Conservation (phyloP, 805 yeast genomes). For the Candida yuanshanica region DNA sequence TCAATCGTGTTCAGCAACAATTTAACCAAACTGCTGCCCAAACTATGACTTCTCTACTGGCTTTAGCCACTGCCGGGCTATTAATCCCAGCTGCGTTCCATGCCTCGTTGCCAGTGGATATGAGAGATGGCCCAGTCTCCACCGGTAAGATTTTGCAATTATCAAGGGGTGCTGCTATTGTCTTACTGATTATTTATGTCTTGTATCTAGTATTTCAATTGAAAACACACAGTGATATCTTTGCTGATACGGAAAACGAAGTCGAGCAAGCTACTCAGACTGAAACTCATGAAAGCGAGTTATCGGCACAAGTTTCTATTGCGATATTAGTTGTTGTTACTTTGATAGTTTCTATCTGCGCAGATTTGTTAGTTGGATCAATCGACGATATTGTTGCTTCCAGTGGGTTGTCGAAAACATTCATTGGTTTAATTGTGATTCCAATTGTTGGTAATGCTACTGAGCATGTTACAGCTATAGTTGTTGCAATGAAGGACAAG, state of each 20-base stretch:
- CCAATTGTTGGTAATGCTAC: constrained; percentile 99
- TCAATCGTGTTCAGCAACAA: constrained; percentile 74
- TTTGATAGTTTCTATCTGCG: constrained; percentile 77
- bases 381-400: constrained; percentile 83
- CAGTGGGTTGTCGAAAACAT: constrained; percentile 88
- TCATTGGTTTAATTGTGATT: constrained; percentile 86
- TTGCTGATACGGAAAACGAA: constrained; percentile 49
- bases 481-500: constrained; percentile 92
- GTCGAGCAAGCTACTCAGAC: constrained; percentile 27
- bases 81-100: constrained; percentile 96
- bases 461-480: constrained; percentile 94
- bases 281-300: constrained; percentile 26
- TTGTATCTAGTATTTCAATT: constrained; percentile 84
- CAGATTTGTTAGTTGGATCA: constrained; percentile 90
- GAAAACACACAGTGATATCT: constrained; percentile 73
- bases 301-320: constrained; percentile 52
- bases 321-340: constrained; percentile 57
- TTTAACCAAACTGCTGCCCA: constrained; percentile 97
- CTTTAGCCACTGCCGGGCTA: constrained; percentile 82
- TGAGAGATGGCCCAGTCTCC: constrained; percentile 28
- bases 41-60: constrained; percentile 92
- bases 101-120: constrained; percentile 51
- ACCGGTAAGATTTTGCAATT: constrained; percentile 54
- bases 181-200: constrained; percentile 69
- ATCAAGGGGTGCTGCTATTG: constrained; percentile 81